These are phyloP conservation scores for Peronospora destructor DNA, from an alignment of 352 stramenopile species.

Conservation along the genomic window DNA sequence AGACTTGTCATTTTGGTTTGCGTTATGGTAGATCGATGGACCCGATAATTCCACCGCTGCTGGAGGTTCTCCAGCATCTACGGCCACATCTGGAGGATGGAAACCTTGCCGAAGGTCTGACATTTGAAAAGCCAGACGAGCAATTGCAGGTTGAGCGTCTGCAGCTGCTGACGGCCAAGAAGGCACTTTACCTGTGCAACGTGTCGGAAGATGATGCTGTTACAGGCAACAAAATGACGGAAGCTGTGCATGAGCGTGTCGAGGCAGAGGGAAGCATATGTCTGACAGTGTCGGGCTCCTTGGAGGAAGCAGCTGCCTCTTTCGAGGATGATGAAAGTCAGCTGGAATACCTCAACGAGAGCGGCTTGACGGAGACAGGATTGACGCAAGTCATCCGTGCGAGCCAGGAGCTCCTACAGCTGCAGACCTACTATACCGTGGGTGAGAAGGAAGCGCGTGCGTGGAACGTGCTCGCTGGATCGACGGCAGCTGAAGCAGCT, in stretches of 20 bases:
- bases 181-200: constrained; percentile 97
- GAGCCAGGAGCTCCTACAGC: constrained; percentile 90
- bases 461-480: constrained; percentile 76
- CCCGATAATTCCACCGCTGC: constrained; percentile 40
- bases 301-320: constrained; percentile 73
- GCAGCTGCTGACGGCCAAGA: constrained; percentile 87
- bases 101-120: constrained; percentile 45
- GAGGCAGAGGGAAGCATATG: constrained; percentile 65
- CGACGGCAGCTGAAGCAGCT: constrained; percentile 61
- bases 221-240: constrained; percentile 89
- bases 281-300: constrained; percentile 61
- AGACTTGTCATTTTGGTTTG: constrained; percentile 5
- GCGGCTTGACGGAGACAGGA: constrained; percentile 63
- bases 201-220: constrained; percentile 93
- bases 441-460: constrained; percentile 77
- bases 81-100: constrained; percentile 80
- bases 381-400: constrained; percentile 82
- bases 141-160: constrained; percentile 78
- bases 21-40: constrained; percentile 37
- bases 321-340: constrained; percentile 89
- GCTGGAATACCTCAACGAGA: constrained; percentile 90
- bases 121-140: constrained; percentile 78
- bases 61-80: constrained; percentile 55
- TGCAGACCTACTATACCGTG: constrained; percentile 97
- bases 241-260: constrained; percentile 58